Evolutionary conservation across 2,329 filamentous ascomycete species (phyloP), one percentile per base, ranked within the genome.

Genomic region (Berkeleyomyces rouxiae): DNA sequence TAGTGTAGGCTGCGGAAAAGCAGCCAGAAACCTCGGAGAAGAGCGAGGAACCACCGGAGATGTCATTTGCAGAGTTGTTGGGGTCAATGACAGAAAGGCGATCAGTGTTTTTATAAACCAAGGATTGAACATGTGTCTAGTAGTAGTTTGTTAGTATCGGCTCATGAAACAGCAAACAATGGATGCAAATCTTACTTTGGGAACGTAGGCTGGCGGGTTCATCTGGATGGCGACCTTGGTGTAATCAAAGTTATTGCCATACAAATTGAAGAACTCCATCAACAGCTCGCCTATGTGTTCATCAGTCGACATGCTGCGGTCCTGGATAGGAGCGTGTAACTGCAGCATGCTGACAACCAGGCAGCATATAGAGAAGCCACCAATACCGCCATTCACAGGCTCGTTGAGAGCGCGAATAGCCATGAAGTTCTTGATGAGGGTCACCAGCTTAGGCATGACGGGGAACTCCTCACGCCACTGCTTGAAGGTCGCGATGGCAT

Each of bases 311-410:
- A 87, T 75, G 64, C 77, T 80, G 36, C 79, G 74, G 65, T 80
- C 82, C 67, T 88, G 83, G 0, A 85, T 77, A 65, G 85, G 80
- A 7, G 90, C 88, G 77, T 90, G 82, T 67, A 88, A 78, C 70
- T 96, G 88, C 57, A 97, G 75, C 72, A 96, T 84, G 76, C 88
- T 93, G 64, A 93, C 88, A 4, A 96, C 88, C 66, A 99, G 78
- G 75, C 93, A 99, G 63, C 92, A 96, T 66, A 95, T 87, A 1
- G 90, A 89, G 71, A 96, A 97, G 2, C 93, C 93, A 61, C 93
- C 93, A 61, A 99, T 83, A 2, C 93, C 93, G 63, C 93, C 93
- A 65, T 84, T 88, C 47, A 88, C 87, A 3, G 95, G 91, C 72
- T 99, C 93, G 68, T 96, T 96, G 61, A 96, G 77, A 0, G 86